Conservation (phyloP, 306 rosid species). For the Myrica gale region DNA sequence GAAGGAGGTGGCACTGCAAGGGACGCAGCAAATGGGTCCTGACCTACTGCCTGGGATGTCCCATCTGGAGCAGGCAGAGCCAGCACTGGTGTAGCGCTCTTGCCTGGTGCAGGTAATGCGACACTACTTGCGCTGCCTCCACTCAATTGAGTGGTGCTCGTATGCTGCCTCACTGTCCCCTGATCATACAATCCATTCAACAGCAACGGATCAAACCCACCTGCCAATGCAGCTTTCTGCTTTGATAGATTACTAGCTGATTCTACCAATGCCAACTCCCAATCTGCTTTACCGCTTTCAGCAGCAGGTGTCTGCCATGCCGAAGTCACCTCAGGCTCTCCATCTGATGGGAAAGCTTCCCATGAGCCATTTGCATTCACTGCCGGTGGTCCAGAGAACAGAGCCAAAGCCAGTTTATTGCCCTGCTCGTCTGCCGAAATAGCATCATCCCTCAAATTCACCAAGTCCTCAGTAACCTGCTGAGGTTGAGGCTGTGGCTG, state of each 20-base stretch:
- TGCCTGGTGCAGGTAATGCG: slow-evolving; percentile 53
- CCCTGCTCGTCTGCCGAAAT: slow-evolving; percentile 78
- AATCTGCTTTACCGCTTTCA: slow-evolving; percentile 69
- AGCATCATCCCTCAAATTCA: slow-evolving; percentile 61
- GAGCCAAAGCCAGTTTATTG: slow-evolving; percentile 67
- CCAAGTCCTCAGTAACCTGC: slow-evolving; percentile 49
- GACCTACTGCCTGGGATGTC: slow-evolving; percentile 53
- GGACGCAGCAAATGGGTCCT: slow-evolving; percentile 84
- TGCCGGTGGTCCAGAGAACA: slow-evolving; percentile 53
- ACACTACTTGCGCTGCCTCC: slow-evolving; percentile 86
- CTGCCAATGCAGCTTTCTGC: slow-evolving; percentile 71
- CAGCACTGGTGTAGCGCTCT: slow-evolving; percentile 44
- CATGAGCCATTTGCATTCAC: slow-evolving; percentile 59
- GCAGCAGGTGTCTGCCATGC: slow-evolving; percentile 84
- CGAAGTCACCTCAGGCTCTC: slow-evolving; percentile 61
- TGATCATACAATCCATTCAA: slow-evolving; percentile 93
- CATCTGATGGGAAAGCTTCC: slow-evolving; percentile 68
- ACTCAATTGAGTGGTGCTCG: slow-evolving; percentile 46
- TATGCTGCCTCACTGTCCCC: slow-evolving; percentile 77
- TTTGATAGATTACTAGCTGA: slow-evolving; percentile 50
- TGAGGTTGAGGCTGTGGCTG: slow-evolving; percentile 27
- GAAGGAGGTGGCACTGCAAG: slow-evolving; percentile 76
- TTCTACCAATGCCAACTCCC: slow-evolving; percentile 88
- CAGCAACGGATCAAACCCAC: slow-evolving; percentile 73
- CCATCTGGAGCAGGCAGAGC: slow-evolving; percentile 90